Evolutionary conservation across 441 rosid genomes (phyloP).

Genomic region (Gossypium davidsonii): DNA sequence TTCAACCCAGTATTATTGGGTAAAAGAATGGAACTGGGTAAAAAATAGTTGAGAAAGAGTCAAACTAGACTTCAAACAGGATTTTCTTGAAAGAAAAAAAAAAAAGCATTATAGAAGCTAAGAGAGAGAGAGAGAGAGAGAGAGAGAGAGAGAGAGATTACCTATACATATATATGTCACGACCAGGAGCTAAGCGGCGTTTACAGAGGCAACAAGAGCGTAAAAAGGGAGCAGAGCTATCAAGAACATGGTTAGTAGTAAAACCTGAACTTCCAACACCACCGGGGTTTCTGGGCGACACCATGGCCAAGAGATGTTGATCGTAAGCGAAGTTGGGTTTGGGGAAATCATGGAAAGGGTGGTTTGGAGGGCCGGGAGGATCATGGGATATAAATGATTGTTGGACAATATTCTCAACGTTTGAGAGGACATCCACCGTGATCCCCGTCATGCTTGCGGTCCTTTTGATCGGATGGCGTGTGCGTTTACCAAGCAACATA

Average conservation of each 20-base stretch:
- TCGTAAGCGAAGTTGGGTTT: conserved; percentile 18
- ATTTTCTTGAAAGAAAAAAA: not conserved
- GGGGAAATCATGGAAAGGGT: not conserved
- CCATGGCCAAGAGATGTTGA: conserved; percentile 32
- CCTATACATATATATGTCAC: conserved; percentile 87
- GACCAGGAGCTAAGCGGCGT: conserved; percentile 49
- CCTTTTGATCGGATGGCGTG: conserved; percentile 56
- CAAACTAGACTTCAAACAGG: too few species aligned
- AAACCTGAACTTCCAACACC: not conserved
- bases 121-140: too few species aligned
- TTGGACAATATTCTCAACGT: conserved; percentile 15
- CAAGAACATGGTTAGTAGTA: not conserved
- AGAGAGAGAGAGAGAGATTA: conserved; percentile 17
- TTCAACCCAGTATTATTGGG: not conserved
- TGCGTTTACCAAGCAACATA: conserved; percentile 74
- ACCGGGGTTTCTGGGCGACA: conserved; percentile 35
- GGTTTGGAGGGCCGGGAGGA: not conserved
- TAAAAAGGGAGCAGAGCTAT: conserved; percentile 39
- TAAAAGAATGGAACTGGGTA: not conserved
- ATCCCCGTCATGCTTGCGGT: conserved; percentile 71
- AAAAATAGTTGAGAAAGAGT: not conserved
- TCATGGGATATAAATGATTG: not conserved
- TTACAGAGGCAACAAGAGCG: conserved; percentile 64
- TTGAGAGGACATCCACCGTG: conserved; percentile 33
- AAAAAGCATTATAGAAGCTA: too few species aligned